Evolutionary conservation across 2,329 filamentous ascomycete genomes (phyloP), one percentile per base, ranked within the genome.

Genomic region (Exutisphaerella laricina): DNA sequence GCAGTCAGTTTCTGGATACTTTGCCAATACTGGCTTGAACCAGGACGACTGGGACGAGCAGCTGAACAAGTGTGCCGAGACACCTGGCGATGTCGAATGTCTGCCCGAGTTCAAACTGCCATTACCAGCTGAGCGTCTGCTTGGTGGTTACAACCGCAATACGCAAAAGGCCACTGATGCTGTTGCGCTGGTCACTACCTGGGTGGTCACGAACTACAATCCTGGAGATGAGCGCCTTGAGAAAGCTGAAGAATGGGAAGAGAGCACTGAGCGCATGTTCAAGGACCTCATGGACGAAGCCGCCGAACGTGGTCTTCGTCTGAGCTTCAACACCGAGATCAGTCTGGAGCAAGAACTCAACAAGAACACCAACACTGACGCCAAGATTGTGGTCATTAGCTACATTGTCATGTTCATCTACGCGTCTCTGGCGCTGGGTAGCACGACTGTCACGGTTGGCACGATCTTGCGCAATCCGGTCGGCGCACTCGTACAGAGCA

Each of bases 351-450:
- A 96, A 62, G 92, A 98, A 61, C 74, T 98, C 45, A 98, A 96
- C 71, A 95, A 97, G 68, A 94, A 88, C 26, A 96, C 88, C 37
- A 98, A 98, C 65, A 97, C 92, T 0, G 92, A 98, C 65, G 94
- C 90, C 32, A 96, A 90, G 65, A 98, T 98, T 58, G 81, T 98
- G 17, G 80, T 90, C 41, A 84, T 98, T 66, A 97, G 90, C 73
- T 98, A 98, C 68, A 76, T 97, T 51, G 87, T 96, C 70, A 98
- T 98, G 92, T 98, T 98, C 66, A 69, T 98, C 49, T 98, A 98
- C 61, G 92, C 89, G 3, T 97, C 90, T 4, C 69, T 98, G 40
- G 89, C 92, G 0, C 74, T 98, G 0, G 92, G 92, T 1, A 95
- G 89, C 1, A 92, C 86, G 0, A 88, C 85, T 4, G 72, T 94